Evolutionary conservation across 345 rosid genomes (phyloP).

Genomic region (Acer negundo): DNA sequence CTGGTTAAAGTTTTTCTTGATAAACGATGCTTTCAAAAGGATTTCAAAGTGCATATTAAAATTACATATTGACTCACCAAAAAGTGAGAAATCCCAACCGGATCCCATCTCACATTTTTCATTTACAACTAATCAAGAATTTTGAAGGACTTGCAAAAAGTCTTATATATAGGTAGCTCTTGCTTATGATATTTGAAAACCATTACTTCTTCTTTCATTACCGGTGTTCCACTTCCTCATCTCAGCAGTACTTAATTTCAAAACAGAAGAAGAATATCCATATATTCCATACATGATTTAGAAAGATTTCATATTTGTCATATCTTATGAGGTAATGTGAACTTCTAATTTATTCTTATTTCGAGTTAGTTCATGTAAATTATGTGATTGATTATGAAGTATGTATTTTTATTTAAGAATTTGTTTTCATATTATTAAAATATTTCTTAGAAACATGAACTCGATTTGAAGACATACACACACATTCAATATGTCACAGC

Average conservation of each 20-base stretch:
- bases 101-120: not conserved
- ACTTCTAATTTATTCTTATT: not conserved
- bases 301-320: not conserved
- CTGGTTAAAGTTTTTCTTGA: too few relatives aligned
- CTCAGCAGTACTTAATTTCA: not conserved
- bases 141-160: not conserved
- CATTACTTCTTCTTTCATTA: not conserved
- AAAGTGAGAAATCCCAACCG: not conserved
- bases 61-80: not conserved
- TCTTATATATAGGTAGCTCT: not conserved
- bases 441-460: not conserved
- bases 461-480: not conserved
- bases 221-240: not conserved
- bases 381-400: too few relatives aligned
- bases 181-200: not conserved
- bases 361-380: too few relatives aligned
- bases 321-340: not conserved
- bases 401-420: too few relatives aligned
- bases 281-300: not conserved
- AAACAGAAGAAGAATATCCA: not conserved
- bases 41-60: too few relatives aligned
- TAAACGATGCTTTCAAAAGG: too few relatives aligned
- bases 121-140: not conserved
- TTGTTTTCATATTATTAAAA: too few relatives aligned
- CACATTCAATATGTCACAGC: not conserved